These are phyloP conservation scores for Picochlorum sp. DNA, from an alignment of 139 green algal genomes.

Conservation along the genomic window DNA sequence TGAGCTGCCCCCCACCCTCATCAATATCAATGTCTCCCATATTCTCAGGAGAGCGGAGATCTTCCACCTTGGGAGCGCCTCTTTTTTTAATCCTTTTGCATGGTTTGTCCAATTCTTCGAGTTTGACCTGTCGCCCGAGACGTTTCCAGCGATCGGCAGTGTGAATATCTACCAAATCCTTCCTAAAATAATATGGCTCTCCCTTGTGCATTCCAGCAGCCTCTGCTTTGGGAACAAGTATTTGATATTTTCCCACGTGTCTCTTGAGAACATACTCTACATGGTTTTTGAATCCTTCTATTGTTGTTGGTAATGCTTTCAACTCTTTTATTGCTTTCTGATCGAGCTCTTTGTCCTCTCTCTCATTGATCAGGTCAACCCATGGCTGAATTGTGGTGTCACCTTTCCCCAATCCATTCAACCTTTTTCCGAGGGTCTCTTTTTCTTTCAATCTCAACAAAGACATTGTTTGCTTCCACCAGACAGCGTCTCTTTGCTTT, in stretches of 20 bases:
- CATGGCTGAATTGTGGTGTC: conserved; percentile 10
- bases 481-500: conserved; percentile 44
- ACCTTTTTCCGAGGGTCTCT: neutral
- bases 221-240: conserved; percentile 28
- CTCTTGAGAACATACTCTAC: conserved; percentile 64
- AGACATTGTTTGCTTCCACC: conserved; percentile 44
- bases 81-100: conserved; percentile 57
- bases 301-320: conserved; percentile 48
- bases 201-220: conserved; percentile 47
- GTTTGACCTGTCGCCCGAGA: conserved; percentile 48
- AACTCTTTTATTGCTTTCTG: conserved; percentile 18
- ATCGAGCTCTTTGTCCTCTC: conserved; percentile 68
- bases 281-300: conserved; percentile 72
- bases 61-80: neutral
- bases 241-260: conserved; percentile 72
- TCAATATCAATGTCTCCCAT: neutral
- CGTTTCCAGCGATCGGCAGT: conserved; percentile 45
- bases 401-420: neutral
- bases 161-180: conserved; percentile 46
- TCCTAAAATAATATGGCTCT: conserved; percentile 46
- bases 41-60: neutral
- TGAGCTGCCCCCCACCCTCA: neutral
- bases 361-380: conserved; percentile 8
- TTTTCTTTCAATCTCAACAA: conserved; percentile 8
- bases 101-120: conserved; percentile 43